Evolutionary conservation across 169 alveolate species (phyloP), one percentile per base, ranked within the genome.

Genomic region (Babesia bovis): DNA sequence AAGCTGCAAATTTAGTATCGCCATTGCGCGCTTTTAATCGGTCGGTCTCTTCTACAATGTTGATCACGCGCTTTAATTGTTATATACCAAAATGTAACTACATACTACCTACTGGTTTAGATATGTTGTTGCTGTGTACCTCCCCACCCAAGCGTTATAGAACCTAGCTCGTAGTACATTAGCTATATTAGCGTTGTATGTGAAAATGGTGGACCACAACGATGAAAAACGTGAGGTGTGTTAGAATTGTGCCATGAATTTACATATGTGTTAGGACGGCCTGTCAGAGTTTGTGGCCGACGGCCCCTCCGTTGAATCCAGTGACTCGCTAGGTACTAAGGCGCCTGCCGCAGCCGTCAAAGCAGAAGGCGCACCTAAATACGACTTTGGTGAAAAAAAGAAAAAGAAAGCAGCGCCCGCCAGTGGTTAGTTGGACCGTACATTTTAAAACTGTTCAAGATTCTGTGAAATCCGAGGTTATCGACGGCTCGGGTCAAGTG

Each of bases 311-410:
- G 55, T 5, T 10, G 42, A 2, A 15, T 0, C 69, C 17, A 55
- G 56, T 32, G 41, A 17, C 1, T 13, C 40, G 4, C 12, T 53
- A n/a, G n/a, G n/a, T 4, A n/a, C 63, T n/a, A 13, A 7, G 26
- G 9, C 44, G 7, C 23, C 42, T 53, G 26, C 38, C 26, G 7
- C 63, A 9, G 63, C 25, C 41, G 61, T 55, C 42, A 77, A 71
- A 41, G 56, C 65, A 13, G 89, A 69, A 41, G 79, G 67, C 9
- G 70, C 82, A 2, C 93, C 85, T 41, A 65, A 71, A 65, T 89
- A 85, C 67, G 90, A 94, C 79, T 94, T 94, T 61, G 95, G 95
- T 76, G 94, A 93, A 42, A 87, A 87, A 61, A 91, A 90, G 83
- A 91, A 91, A 76, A 94, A 94, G 89, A 91, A 89, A 79, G 83